A percentile compares a stretch with the other conserved stretches of the same genome.
Conservation (phyloP, 169 alveolate species). For the Eimeria tenella region DNA sequence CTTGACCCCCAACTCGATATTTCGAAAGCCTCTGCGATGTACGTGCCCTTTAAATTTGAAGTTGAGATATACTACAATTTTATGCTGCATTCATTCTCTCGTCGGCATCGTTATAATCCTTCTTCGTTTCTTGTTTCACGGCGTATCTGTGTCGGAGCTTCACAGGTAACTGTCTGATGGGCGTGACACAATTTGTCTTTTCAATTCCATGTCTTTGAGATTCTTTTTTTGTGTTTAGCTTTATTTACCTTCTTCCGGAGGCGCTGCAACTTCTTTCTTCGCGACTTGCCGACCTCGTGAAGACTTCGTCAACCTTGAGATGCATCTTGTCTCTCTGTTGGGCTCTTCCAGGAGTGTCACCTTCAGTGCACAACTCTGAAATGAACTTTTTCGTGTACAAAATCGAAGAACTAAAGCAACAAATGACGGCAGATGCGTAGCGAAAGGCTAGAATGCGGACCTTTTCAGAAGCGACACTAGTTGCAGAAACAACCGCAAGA, state of each 20-base stretch:
- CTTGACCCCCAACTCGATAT: slow-evolving; percentile 7
- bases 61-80: too few relatives aligned
- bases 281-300: not conserved
- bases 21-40: slow-evolving; percentile 35
- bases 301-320: slow-evolving; percentile 2
- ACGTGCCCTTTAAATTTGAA: not conserved
- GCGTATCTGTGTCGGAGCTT: too few relatives aligned
- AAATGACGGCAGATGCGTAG: not conserved
- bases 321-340: slow-evolving; percentile 33
- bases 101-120: too few relatives aligned
- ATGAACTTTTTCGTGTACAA: slow-evolving; percentile 3
- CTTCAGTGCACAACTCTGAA: slow-evolving; percentile 7
- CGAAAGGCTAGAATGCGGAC: too few relatives aligned
- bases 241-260: slow-evolving; percentile 54
- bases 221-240: not conserved
- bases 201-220: too few relatives aligned
- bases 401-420: not conserved
- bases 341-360: not conserved
- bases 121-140: too few relatives aligned
- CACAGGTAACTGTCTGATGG: too few relatives aligned
- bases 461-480: too few relatives aligned
- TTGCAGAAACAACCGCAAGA: too few relatives aligned
- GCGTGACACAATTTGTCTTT: too few relatives aligned
- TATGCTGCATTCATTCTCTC: too few relatives aligned
- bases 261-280: slow-evolving; percentile 35